A percentile compares a stretch with the other conserved stretches of the same genome.
These are phyloP conservation scores for Suillus weaverae DNA, from an alignment of 768 basidiomycete species.

Conservation along the genomic window DNA sequence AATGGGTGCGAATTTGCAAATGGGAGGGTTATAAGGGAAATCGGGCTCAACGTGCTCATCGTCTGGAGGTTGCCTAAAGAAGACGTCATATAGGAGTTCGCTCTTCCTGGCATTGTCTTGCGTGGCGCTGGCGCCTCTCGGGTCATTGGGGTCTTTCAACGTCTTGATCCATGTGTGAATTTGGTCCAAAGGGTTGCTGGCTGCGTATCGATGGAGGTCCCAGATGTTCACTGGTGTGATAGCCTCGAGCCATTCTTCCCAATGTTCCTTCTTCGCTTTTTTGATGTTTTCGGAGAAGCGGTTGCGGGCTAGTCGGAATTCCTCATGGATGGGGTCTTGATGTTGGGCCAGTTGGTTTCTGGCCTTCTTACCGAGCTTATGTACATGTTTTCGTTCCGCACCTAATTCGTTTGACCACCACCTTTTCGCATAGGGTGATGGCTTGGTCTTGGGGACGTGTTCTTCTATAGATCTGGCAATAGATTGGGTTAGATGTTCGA, in stretches of 20 bases:
- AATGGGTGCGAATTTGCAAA: not conserved
- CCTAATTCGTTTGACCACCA: not conserved
- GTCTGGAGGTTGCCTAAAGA: not conserved
- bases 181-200: not conserved
- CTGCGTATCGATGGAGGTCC: not conserved
- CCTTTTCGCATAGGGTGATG: not conserved
- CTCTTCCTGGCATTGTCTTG: not conserved
- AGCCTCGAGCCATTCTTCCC: not conserved
- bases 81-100: not conserved
- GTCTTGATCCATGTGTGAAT: not conserved
- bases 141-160: not conserved
- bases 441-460: not conserved
- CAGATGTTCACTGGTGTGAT: not conserved
- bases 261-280: not conserved
- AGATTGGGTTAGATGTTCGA: not conserved
- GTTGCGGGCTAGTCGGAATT: not conserved
- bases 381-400: not conserved
- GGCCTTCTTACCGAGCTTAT: not conserved
- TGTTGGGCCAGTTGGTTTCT: not conserved
- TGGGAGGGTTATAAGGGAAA: not conserved
- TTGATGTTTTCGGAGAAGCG: not conserved
- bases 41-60: not conserved
- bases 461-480: not conserved
- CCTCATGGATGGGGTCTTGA: not conserved
- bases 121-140: not conserved